Conservation (phyloP, 495 filamentous ascomycete genomes). For the Aspergillus homomorphus region DNA sequence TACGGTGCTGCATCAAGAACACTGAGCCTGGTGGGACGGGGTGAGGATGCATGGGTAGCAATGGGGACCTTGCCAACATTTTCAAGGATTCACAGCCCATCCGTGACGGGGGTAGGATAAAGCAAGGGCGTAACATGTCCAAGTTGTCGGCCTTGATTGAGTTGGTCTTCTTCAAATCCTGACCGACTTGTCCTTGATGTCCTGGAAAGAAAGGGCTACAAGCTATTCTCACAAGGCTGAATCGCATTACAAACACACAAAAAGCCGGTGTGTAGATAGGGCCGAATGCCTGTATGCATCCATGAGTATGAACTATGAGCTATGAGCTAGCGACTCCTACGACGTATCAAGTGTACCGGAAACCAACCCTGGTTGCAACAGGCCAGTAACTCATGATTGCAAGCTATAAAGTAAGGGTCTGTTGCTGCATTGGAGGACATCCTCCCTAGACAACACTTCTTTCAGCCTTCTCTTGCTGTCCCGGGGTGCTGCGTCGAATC, state of each 20-base stretch:
- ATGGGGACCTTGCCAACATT: background rate
- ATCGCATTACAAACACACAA: background rate
- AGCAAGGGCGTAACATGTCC: background rate
- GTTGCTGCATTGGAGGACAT: background rate
- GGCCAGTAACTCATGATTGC: background rate
- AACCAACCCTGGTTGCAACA: background rate
- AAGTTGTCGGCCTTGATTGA: background rate
- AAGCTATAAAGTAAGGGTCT: background rate
- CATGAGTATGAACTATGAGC: background rate
- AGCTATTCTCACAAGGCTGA: background rate
- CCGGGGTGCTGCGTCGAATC: conserved; percentile 9
- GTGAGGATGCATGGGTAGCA: background rate
- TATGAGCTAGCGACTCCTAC: background rate
- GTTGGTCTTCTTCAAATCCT: background rate
- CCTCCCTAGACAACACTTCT: conserved; percentile 15
- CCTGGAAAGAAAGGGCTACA: background rate
- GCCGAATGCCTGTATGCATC: background rate
- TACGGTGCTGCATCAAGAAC: background rate
- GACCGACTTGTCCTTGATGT: background rate
- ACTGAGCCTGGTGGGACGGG: background rate
- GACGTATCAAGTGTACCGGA: background rate
- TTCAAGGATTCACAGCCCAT: background rate
- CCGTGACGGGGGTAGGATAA: background rate
- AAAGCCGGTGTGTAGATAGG: background rate
- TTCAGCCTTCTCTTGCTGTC: conserved; percentile 11